Evolutionary conservation across 1,284 basidiomycete genomes (phyloP).

Genomic region (Tilletiopsis washingtonensis): DNA sequence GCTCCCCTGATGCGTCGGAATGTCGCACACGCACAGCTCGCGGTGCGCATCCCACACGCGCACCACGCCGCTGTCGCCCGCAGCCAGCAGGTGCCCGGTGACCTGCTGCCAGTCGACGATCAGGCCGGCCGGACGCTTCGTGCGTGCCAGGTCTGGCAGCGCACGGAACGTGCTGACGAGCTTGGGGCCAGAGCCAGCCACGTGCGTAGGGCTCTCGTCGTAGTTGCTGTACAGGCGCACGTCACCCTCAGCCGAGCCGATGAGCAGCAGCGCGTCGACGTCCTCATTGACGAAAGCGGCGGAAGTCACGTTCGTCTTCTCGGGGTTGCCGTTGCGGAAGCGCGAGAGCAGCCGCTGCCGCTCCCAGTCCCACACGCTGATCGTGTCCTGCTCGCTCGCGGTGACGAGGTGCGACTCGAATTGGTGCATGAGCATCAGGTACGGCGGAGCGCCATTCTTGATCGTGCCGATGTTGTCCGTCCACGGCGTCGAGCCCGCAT

Average conservation of each 20-base stretch:
- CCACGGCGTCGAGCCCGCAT: slow-evolving; percentile 67
- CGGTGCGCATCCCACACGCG: slow-evolving; percentile 92
- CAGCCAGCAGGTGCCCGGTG: slow-evolving; percentile 73
- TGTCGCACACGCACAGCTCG: slow-evolving; percentile 71
- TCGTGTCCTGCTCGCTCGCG: slow-evolving; percentile 75
- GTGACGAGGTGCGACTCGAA: slow-evolving; percentile 83
- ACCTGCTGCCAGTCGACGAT: slow-evolving; percentile 91
- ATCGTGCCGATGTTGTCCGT: slow-evolving; percentile 69
- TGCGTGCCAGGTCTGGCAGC: slow-evolving; percentile 66
- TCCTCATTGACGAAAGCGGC: slow-evolving; percentile 95
- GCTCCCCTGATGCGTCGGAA: slow-evolving; percentile 80
- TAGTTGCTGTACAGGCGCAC: slow-evolving; percentile 89
- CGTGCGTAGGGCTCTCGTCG: slow-evolving; percentile 44
- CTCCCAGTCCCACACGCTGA: slow-evolving; percentile 95
- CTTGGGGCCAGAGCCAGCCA: slow-evolving; percentile 53
- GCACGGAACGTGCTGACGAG: slow-evolving; percentile 91
- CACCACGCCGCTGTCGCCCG: slow-evolving; percentile 82
- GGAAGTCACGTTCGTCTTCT: slow-evolving; percentile 74
- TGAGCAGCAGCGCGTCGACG: slow-evolving; percentile 79
- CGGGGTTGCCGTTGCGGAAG: slow-evolving; percentile 82
- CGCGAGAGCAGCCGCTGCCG: slow-evolving; percentile 65
- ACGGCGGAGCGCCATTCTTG: slow-evolving; percentile 51
- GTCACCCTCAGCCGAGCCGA: slow-evolving; percentile 77
- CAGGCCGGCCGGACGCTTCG: slow-evolving; percentile 68
- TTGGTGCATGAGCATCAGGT: slow-evolving; percentile 73